phyloP scores from a whole-genome alignment of 768 basidiomycete species.

The Trametes gibbosa region DNA sequence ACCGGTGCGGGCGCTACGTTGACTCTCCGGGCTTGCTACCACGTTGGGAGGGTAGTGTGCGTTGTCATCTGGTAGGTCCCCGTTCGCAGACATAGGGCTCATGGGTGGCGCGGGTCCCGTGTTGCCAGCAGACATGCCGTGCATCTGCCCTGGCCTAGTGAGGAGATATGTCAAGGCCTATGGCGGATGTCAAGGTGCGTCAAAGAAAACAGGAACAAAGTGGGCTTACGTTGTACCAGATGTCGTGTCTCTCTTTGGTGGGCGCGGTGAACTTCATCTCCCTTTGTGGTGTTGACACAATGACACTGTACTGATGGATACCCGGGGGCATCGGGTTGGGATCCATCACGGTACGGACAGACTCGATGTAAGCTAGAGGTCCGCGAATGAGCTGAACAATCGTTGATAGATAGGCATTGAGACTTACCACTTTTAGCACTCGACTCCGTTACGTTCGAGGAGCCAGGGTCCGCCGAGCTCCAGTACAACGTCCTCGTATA shows the following conservation, averaged over 20 bases:
- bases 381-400: constrained; percentile 8
- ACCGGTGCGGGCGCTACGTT: constrained; percentile 62
- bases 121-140: constrained; percentile 22
- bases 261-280: constrained; percentile 99
- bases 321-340: constrained; percentile 96
- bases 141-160: constrained; percentile 55
- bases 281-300: constrained; percentile 88
- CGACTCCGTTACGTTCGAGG: constrained; percentile 82
- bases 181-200: constrained; percentile 13
- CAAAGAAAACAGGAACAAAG: constrained; percentile 8
- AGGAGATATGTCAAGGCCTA: constrained; percentile 92
- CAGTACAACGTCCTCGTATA: constrained; percentile 98
- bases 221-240: constrained; percentile 85
- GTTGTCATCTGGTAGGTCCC: constrained; percentile 40
- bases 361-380: constrained; percentile 82
- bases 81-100: constrained; percentile 30
- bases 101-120: constrained; percentile 21
- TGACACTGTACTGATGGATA: constrained; percentile 86
- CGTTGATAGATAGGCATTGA: background rate
- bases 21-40: constrained; percentile 68
- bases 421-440: constrained; percentile 94
- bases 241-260: constrained; percentile 93
- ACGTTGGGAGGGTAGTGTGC: constrained; percentile 48
- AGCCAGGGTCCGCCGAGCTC: constrained; percentile 93
- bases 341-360: constrained; percentile 88